Conservation (phyloP, 2,329 filamentous ascomycete species). For the Lachnellula suecica region DNA sequence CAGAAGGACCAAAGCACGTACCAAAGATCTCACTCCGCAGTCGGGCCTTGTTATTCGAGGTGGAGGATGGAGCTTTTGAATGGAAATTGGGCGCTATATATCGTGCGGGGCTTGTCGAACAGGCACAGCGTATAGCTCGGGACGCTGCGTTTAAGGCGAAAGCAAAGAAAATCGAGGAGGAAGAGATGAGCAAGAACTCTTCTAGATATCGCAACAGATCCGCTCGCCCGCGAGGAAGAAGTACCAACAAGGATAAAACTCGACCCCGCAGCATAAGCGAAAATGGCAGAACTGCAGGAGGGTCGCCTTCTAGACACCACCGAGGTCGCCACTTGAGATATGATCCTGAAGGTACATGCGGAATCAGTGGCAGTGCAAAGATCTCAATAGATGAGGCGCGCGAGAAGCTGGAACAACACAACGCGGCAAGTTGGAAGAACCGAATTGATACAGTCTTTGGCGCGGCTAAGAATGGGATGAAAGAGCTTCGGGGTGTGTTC, state of each 20-base stretch:
- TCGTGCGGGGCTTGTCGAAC: constrained; percentile 81
- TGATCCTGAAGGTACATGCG: constrained; percentile 74
- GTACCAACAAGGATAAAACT: constrained; percentile 23
- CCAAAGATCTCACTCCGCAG: constrained; percentile 83
- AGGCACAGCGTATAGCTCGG: constrained; percentile 83
- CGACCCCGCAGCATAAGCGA: constrained; percentile 34
- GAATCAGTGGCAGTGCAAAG: constrained; percentile 69
- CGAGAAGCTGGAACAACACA: constrained; percentile 72
- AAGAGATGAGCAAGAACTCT: constrained; percentile 56
- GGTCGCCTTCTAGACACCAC: constrained; percentile 29
- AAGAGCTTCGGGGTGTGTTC: constrained; percentile 75
- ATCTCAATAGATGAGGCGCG: constrained; percentile 76
- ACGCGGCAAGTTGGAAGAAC: constrained; percentile 88
- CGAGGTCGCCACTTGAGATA: constrained; percentile 60
- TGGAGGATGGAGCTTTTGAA: constrained; percentile 95
- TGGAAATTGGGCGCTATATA: constrained; percentile 97
- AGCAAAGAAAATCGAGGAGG: constrained; percentile 77
- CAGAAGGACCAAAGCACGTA: constrained; percentile 81
- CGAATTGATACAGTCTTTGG: constrained; percentile 78
- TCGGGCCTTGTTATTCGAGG: constrained; percentile 81
- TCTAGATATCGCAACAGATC: constrained; percentile 57
- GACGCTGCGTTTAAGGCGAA: constrained; percentile 90
- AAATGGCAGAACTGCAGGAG: constrained; percentile 16
- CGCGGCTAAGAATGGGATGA: constrained; percentile 71
- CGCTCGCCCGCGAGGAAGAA: constrained; percentile 32